Percentiles rank a stretch among this genome's conserved stretches.
These are phyloP conservation scores for Phyllosticta capitalensis DNA, from an alignment of 2,329 filamentous ascomycete genomes.

Conservation along the genomic window DNA sequence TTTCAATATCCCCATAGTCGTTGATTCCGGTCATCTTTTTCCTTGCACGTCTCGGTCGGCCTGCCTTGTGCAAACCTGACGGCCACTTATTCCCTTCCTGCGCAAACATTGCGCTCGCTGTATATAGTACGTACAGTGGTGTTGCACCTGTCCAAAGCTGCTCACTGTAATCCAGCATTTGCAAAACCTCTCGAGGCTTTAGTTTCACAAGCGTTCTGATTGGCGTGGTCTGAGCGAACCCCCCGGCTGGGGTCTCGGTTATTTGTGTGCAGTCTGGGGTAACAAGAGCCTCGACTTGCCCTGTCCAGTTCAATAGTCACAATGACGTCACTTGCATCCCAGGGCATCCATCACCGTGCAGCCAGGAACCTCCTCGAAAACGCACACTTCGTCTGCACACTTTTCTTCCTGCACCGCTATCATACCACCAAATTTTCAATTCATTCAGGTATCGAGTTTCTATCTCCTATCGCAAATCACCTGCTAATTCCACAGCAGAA, in stretches of 20 bases:
- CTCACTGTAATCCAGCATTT: not conserved
- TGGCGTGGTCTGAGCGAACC: not conserved
- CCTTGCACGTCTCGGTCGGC: not conserved
- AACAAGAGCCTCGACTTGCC: not conserved
- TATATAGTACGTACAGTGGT: not conserved
- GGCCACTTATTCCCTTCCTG: not conserved
- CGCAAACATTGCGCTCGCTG: not conserved
- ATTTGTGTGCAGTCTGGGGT: not conserved
- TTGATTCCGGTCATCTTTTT: not conserved
- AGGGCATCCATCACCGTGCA: not conserved
- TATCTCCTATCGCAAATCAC: not conserved
- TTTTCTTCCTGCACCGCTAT: not conserved
- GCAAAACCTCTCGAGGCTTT: not conserved
- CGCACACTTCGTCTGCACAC: not conserved
- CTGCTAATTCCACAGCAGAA: not conserved
- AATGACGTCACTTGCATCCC: not conserved
- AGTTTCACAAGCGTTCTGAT: not conserved
- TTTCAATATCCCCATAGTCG: conserved; percentile 8
- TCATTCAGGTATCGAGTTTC: not conserved
- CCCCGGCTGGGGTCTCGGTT: not conserved
- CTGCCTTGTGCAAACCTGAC: not conserved
- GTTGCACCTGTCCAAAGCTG: not conserved
- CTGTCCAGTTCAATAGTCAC: not conserved
- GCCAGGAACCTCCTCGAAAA: not conserved
- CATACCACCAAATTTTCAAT: not conserved